Evolutionary conservation across 768 basidiomycete species (phyloP), one percentile per base, ranked within the genome.

Genomic region (Tulasnella sp.): DNA sequence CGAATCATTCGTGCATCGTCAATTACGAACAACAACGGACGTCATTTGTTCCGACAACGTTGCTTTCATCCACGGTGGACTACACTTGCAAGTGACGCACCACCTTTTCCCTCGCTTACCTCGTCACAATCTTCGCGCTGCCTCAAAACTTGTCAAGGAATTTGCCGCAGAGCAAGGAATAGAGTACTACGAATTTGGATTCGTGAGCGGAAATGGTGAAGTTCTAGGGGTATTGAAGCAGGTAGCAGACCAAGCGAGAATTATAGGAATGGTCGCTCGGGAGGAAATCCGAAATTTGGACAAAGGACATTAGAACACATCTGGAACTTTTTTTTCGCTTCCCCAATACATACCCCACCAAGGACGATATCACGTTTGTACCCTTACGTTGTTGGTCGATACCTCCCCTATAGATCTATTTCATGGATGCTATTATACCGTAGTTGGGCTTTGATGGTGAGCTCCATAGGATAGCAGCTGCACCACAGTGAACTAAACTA

Each of bases 1-100:
- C 25, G 95, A 99, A 62, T 92, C 89, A 0, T 98, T 96, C 70
- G 77, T 83, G 3, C 82, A 88, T 58, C 81, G 95, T 13, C 95
- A 99, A 64, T 69, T 99, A 59, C 83, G 95, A 42, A 99, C 95
- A n/a, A 98, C 95, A 0, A 83, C 87, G 39, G 95, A 99, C 64
- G 89, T 99, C 35, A 77, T 86, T 55, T 98, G 95, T 66, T 77
- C 79, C 2, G 72, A 81, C 1, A 76, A 78, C 28, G 73, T 96
- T 58, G 85, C 75, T 45, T 96, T 91, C 62, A 67, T 99, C 29
- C 95, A 99, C 61, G 95, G 95, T 9, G 95, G 95, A n/a, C 76
- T 99, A 16, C 89, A 99, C 59, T 78, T 98, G 10, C 95, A 99
- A 66, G 88, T 96, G 37, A 90, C 93, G 2, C 95, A 99, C 59